Percentiles rank a stretch among this genome's conserved stretches.
These are phyloP conservation scores for Artemisia tridentata DNA, from an alignment of 129 eudicot genomes.

Conservation along the genomic window DNA sequence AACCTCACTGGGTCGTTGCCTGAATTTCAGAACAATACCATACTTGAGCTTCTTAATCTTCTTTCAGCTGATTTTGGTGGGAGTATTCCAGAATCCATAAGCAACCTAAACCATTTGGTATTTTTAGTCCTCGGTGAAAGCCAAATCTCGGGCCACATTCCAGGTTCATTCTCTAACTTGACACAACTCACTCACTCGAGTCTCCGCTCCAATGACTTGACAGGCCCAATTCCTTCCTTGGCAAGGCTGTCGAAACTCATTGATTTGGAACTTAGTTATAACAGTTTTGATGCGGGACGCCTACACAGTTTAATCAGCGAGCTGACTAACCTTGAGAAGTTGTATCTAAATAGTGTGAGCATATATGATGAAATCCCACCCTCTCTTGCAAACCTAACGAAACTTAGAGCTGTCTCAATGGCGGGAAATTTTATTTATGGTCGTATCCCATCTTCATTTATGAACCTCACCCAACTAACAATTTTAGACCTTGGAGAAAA, in stretches of 20 bases:
- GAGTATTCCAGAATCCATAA: slow-evolving; percentile 28
- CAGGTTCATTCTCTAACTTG: slow-evolving; percentile 20
- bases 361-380: slow-evolving; percentile 25
- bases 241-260: slow-evolving; percentile 6
- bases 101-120: slow-evolving; percentile 16
- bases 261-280: not conserved
- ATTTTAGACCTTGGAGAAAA: accelerated
- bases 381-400: slow-evolving; percentile 23
- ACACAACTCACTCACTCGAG: slow-evolving; percentile 3
- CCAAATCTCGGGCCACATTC: slow-evolving; percentile 10
- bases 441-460: slow-evolving; percentile 6
- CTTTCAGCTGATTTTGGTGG: slow-evolving; percentile 25
- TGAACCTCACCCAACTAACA: slow-evolving; percentile 28
- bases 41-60: slow-evolving; percentile 15
- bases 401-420: not conserved
- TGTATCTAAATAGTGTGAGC: not conserved
- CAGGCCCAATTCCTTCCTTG: slow-evolving; percentile 18
- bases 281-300: not conserved
- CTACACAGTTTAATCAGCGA: slow-evolving; percentile 4
- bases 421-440: not conserved
- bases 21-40: slow-evolving; percentile 23
- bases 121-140: not conserved
- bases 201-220: not conserved
- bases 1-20: slow-evolving; percentile 35
- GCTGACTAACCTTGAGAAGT: not conserved